These are phyloP conservation scores for Vigna radiata DNA, from an alignment of 306 rosid genomes.

Conservation along the genomic window DNA sequence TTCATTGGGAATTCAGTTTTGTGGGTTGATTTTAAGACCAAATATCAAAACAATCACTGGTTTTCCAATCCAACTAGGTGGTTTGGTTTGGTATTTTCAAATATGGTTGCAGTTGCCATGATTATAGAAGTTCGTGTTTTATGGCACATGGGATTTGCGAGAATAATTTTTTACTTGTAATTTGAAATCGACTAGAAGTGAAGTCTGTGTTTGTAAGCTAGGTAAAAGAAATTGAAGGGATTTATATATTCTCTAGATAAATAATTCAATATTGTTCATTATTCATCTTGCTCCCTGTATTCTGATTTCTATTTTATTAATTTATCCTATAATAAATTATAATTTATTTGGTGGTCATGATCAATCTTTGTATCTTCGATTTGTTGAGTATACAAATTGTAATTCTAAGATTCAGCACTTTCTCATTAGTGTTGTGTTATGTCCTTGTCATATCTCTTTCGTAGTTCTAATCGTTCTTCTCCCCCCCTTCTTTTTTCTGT, in stretches of 20 bases:
- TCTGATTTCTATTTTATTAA: neutral
- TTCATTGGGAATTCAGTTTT: neutral
- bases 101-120: constrained; percentile 1
- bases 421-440: constrained; percentile 2
- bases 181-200: neutral
- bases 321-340: neutral
- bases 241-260: neutral
- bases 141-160: neutral
- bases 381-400: constrained; percentile 26
- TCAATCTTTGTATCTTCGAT: constrained; percentile 2
- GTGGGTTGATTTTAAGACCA: neutral
- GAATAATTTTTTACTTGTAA: neutral
- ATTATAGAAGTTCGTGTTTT: neutral
- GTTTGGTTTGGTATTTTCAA: neutral
- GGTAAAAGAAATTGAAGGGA: constrained; percentile 28
- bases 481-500: constrained; percentile 24
- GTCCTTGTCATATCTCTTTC: neutral
- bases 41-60: neutral
- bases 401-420: neutral
- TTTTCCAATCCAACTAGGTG: neutral
- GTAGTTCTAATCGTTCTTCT: constrained; percentile 12
- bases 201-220: neutral
- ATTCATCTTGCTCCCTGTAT: neutral
- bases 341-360: constrained; percentile 10
- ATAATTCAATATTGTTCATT: neutral